Percentiles rank a stretch among this genome's conserved stretches.
Evolutionary conservation across 2,329 filamentous ascomycete species (phyloP).

Genomic region (Stagonosporopsis rhizophila): DNA sequence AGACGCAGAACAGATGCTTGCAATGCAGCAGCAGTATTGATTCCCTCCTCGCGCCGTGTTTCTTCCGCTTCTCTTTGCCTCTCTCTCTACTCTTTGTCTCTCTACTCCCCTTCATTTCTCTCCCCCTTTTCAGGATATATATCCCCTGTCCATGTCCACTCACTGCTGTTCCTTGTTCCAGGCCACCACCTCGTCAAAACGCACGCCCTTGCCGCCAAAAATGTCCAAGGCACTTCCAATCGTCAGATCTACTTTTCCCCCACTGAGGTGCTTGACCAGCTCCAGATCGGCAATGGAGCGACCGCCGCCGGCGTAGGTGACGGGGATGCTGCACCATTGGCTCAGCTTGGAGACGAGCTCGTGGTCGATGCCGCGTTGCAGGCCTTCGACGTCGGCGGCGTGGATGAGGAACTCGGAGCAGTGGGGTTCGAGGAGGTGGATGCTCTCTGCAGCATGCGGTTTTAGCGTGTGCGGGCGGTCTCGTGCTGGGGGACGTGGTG

Average conservation of each 20-base stretch:
- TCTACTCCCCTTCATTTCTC: too few species aligned
- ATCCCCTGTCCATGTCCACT: too few species aligned
- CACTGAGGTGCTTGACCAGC: constrained; percentile 77
- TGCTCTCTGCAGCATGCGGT: constrained; percentile 67
- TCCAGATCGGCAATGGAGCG: constrained; percentile 82
- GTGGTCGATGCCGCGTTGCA: constrained; percentile 91
- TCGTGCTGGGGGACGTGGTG: too few species aligned
- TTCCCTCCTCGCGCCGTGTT: neutral
- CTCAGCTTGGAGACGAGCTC: constrained; percentile 78
- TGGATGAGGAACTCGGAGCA: constrained; percentile 98
- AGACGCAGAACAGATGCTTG: constrained; percentile 1
- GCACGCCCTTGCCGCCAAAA: constrained; percentile 87
- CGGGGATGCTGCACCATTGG: constrained; percentile 87
- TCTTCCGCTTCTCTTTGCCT: neutral
- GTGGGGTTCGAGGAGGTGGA: constrained; percentile 81
- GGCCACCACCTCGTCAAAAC: constrained; percentile 83
- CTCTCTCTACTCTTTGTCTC: neutral
- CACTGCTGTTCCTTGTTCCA: constrained; percentile 70
- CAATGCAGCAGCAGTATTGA: constrained; percentile 6
- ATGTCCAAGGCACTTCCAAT: constrained; percentile 97
- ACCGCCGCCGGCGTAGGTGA: constrained; percentile 97
- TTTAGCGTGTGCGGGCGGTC: neutral
- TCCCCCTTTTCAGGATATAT: too few species aligned
- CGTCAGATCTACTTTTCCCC: constrained; percentile 86
- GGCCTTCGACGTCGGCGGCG: constrained; percentile 93